phyloP scores from a whole-genome alignment of 768 basidiomycete genomes.

The Amyloporia xantha region DNA sequence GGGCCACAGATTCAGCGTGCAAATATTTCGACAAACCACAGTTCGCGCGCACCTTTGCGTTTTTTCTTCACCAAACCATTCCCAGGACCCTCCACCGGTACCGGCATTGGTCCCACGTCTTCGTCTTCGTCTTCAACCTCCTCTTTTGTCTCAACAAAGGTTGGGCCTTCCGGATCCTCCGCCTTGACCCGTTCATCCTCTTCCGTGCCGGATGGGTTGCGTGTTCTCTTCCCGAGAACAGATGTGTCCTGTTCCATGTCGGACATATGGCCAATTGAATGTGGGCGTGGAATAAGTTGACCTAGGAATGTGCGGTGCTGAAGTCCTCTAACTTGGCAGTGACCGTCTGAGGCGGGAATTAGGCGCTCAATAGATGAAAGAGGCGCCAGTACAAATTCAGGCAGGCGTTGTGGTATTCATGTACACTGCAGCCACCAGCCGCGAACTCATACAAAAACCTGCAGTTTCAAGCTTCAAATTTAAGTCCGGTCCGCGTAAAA shows the following conservation, averaged over 20 bases:
- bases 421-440: too few species aligned
- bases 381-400: too few species aligned
- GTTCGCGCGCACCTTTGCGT: constrained; percentile 60
- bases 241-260: constrained; percentile 18
- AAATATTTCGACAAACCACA: too few species aligned
- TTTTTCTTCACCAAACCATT: constrained; percentile 57
- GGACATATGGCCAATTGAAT: constrained; percentile 19
- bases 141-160: constrained; percentile 23
- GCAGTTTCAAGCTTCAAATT: neutral
- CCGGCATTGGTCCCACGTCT: constrained; percentile 87
- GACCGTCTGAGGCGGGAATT: too few species aligned
- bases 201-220: constrained; percentile 10
- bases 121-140: constrained; percentile 60
- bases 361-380: too few species aligned
- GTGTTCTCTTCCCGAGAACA: constrained; percentile 21
- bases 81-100: constrained; percentile 43
- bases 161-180: constrained; percentile 3
- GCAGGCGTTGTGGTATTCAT: too few species aligned
- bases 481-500: too few species aligned
- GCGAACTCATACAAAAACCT: too few species aligned
- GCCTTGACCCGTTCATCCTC: constrained; percentile 7
- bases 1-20: too few species aligned
- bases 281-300: too few species aligned
- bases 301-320: too few species aligned
- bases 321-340: too few species aligned